Evolutionary conservation across 2,329 filamentous ascomycete species (phyloP), one percentile per base, ranked within the genome.

Genomic region (Amesomyces nigricolor): DNA sequence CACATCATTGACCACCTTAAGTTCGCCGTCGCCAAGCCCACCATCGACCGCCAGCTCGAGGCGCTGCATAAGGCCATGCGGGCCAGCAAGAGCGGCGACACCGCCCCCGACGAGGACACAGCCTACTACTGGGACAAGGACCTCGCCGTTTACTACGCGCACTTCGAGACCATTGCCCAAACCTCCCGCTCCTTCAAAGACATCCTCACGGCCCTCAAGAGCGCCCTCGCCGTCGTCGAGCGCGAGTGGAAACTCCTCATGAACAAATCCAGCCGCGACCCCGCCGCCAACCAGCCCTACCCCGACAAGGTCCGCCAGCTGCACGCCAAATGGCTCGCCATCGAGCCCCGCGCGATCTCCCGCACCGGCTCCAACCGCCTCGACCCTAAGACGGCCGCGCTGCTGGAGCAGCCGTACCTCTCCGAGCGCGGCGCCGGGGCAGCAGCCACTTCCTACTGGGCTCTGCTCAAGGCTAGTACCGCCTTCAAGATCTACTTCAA

Each of bases 1-100:
- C 80, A 87, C 54, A 79, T 88, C 3, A 74, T 87, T 5, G 86
- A 90, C 63, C 74, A 77, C 38, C 70, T 89, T 7, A 83, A 80
- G 59, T 86, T 83, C 16, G 59, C 67, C 0, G 71, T 83, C 2
- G 77, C 81, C 0, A 67, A 75, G 11, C 67, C 70, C 0, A 66
- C 67, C 0, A 72, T 82, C 9, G 65, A 72, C 0, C 43, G 54
- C 0, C 73, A 73, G 22, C 61, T 78, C 2, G 58, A 57, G 1
- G 63, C 62, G 0, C 68, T 81, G 10, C 47, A 68, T 5, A 35
- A 63, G 0, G 59, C 60, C 6, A 62, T 72, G 13, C 37, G 63
- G 10, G 37, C 49, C 16, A 26, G 16, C 37, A 38, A 26, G 26
- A 39, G 22, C 14, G 11, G 22, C 19, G 45, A 13, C 17, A 5